phyloP scores from a whole-genome alignment of 148 eudicot species.

The Cornus suecica region DNA sequence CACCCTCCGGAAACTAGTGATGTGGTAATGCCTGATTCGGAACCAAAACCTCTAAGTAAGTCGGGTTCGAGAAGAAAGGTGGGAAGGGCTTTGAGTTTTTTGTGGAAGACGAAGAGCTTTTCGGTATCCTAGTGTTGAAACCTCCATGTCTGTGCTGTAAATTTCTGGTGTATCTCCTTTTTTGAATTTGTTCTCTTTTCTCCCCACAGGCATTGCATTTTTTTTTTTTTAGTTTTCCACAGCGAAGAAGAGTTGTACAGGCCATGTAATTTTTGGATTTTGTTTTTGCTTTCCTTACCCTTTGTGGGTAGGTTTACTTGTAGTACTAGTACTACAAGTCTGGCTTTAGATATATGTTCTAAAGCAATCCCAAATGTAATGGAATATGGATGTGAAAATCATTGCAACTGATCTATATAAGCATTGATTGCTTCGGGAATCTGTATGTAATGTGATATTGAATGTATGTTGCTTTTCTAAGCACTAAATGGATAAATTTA shows the following conservation, averaged over 20 bases:
- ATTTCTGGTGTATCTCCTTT: conserved; percentile 27
- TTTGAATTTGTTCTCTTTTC: background rate
- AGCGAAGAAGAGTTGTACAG: conserved; percentile 44
- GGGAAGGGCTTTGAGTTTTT: conserved; percentile 61
- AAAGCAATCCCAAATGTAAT: conserved; percentile 6
- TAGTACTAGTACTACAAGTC: background rate
- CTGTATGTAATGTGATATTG: no score
- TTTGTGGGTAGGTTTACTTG: background rate
- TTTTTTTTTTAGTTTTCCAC: conserved; percentile 12
- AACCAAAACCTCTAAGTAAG: conserved; percentile 45
- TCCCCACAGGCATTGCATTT: background rate
- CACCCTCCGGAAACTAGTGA: conserved; percentile 9
- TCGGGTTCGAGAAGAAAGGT: conserved; percentile 54
- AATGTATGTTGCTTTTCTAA: no score
- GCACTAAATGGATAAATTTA: no score
- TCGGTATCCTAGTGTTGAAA: conserved; percentile 53
- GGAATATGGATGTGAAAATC: no score
- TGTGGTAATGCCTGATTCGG: conserved; percentile 18
- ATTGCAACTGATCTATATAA: background rate
- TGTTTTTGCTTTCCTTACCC: conserved; percentile 7
- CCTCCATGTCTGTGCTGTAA: conserved; percentile 23
- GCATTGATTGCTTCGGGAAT: background rate
- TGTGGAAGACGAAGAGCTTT: conserved; percentile 62
- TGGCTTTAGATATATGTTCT: background rate
- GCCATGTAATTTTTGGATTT: conserved; percentile 30